Evolutionary conservation across 2,329 filamentous ascomycete species (phyloP).

Genomic region (Trichoderma atrobrunneum): DNA sequence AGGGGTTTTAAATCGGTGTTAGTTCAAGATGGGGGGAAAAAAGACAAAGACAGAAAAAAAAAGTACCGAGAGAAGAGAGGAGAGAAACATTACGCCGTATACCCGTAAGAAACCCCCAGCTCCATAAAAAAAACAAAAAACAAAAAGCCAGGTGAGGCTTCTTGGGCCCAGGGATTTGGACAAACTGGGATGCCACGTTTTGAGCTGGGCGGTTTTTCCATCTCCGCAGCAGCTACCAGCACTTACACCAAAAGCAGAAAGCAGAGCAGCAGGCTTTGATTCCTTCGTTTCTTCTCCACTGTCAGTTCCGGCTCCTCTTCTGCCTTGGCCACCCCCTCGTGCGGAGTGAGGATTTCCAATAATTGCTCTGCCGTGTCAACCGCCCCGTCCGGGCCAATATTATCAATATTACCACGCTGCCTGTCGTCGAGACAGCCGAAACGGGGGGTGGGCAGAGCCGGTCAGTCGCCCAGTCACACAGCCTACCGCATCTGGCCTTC

Average conservation of each 20-base stretch:
- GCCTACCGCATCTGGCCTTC: background rate
- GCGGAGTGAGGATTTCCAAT: conserved; percentile 19
- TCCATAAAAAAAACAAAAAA: background rate
- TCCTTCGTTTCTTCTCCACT: conserved; percentile 12
- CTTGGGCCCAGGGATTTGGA: background rate
- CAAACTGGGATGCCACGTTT: background rate
- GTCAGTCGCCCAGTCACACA: background rate
- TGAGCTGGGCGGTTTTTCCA: background rate
- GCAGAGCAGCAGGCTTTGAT: background rate
- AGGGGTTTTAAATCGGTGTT: conserved; percentile 6
- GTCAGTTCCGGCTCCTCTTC: background rate
- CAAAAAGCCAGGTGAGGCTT: background rate
- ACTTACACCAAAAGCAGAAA: conserved; percentile 5
- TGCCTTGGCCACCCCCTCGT: conserved; percentile 9
- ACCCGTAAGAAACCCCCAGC: background rate
- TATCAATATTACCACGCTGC: conserved; percentile 9
- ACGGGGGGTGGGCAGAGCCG: conserved; percentile 2
- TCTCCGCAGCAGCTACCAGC: background rate
- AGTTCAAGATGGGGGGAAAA: background rate
- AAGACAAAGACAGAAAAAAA: background rate
- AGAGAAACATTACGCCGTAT: conserved; percentile 2
- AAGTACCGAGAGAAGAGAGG: background rate
- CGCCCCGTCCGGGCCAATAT: background rate
- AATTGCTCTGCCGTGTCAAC: conserved; percentile 2
- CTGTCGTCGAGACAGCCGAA: background rate